These are phyloP conservation scores for Beauveria medogensis DNA, from an alignment of 2,329 filamentous ascomycete species.

Conservation along the genomic window DNA sequence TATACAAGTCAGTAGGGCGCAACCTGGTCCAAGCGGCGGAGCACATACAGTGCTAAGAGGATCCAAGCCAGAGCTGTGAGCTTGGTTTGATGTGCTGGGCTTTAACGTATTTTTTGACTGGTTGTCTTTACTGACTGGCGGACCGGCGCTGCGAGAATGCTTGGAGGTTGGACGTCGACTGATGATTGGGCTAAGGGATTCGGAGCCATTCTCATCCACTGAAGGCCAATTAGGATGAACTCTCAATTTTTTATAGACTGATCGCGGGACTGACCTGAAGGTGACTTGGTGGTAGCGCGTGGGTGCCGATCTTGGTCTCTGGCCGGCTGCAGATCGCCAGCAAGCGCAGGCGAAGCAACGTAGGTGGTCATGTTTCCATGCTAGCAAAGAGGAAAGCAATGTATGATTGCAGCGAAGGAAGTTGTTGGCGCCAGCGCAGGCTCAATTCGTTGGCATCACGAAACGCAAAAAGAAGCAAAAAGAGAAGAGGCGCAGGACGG, in stretches of 20 bases:
- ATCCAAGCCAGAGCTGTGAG: constrained; percentile 25
- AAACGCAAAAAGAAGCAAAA: not conserved
- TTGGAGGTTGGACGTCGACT: constrained; percentile 7
- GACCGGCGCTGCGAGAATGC: constrained; percentile 4
- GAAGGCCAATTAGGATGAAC: not conserved
- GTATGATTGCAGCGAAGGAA: not conserved
- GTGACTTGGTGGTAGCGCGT: not conserved
- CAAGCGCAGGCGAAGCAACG: constrained; percentile 3
- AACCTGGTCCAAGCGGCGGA: not conserved
- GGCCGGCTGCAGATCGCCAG: constrained; percentile 1
- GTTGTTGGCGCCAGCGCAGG: not conserved
- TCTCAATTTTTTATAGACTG: not conserved
- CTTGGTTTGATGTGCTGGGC: constrained; percentile 18
- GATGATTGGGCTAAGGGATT: not conserved
- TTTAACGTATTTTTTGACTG: constrained; percentile 22
- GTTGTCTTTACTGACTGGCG: constrained; percentile 19
- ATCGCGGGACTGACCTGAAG: not conserved
- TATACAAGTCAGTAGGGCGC: constrained; percentile 11
- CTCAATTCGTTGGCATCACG: not conserved
- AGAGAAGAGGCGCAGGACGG: not conserved
- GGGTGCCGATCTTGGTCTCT: constrained; percentile 6
- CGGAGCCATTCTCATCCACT: constrained; percentile 1
- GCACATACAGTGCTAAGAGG: constrained; percentile 28
- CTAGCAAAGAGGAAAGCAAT: not conserved
- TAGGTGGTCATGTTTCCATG: constrained; percentile 10